Evolutionary conservation across 345 rosid species (phyloP).

Genomic region (Eucalyptus marginata): DNA sequence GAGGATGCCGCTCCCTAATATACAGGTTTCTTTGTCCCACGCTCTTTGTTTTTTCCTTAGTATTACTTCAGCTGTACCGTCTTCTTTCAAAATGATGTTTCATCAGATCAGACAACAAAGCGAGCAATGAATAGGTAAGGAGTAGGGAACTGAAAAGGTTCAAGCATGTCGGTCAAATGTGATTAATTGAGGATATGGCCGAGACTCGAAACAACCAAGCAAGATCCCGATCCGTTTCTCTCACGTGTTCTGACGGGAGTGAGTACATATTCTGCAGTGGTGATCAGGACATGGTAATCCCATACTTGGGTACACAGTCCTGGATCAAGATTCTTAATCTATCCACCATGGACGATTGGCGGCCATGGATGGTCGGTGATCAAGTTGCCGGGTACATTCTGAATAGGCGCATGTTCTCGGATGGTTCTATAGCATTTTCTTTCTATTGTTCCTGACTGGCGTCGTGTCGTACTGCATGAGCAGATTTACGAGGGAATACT

Average conservation of each 20-base stretch:
- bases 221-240: neutral
- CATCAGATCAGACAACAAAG: neutral
- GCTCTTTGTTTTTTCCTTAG: neutral
- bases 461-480: neutral
- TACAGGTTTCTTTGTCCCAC: slow-evolving; percentile 3
- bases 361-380: slow-evolving; percentile 13
- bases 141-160: neutral
- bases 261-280: neutral
- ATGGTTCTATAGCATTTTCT: neutral
- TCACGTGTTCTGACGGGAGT: neutral
- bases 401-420: neutral
- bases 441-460: neutral
- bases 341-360: slow-evolving; percentile 1
- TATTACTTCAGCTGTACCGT: neutral
- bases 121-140: neutral
- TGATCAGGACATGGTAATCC: slow-evolving; percentile 6
- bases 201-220: neutral
- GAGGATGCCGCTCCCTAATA: slow-evolving; percentile 11
- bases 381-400: slow-evolving; percentile 11
- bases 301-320: slow-evolving; percentile 6
- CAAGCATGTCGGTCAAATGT: neutral
- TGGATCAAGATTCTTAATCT: slow-evolving; percentile 12
- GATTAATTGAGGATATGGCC: neutral
- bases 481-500: neutral
- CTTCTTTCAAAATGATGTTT: neutral